These are phyloP conservation scores for Phyllosticta citribraziliensis DNA, from an alignment of 2,329 filamentous ascomycete species.

Conservation along the genomic window DNA sequence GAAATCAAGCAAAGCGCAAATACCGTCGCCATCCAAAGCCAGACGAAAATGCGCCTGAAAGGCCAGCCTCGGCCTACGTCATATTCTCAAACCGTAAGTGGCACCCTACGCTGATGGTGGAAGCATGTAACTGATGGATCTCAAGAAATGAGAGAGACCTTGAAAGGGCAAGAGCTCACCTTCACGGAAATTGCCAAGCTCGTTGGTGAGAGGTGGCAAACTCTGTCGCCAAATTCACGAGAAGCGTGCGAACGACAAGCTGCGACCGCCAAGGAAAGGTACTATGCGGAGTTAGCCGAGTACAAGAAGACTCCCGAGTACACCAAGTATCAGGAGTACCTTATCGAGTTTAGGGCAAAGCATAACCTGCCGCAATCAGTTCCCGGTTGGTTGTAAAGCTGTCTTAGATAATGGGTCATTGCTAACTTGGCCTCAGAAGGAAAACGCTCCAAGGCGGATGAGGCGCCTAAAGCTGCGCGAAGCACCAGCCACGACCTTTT, in stretches of 20 bases:
- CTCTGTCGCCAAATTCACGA: slow-evolving; percentile 54
- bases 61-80: slow-evolving; percentile 74
- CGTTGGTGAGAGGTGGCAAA: slow-evolving; percentile 75
- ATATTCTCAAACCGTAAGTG: slow-evolving; percentile 73
- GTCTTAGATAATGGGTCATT: not conserved
- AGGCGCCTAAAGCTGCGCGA: slow-evolving; percentile 21
- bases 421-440: slow-evolving; percentile 22
- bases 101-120: not conserved
- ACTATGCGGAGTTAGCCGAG: slow-evolving; percentile 59
- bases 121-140: not conserved
- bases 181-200: slow-evolving; percentile 79
- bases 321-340: slow-evolving; percentile 58
- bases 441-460: slow-evolving; percentile 35
- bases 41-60: slow-evolving; percentile 70
- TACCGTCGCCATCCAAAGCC: slow-evolving; percentile 72
- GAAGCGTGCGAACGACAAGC: slow-evolving; percentile 65
- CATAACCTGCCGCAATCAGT: slow-evolving; percentile 36
- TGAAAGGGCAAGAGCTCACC: slow-evolving; percentile 65
- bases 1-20: slow-evolving; percentile 51
- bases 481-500: slow-evolving; percentile 23
- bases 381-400: not conserved
- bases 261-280: slow-evolving; percentile 64
- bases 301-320: slow-evolving; percentile 71
- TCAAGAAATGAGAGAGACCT: slow-evolving; percentile 63
- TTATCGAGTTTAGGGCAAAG: slow-evolving; percentile 68